Conservation (phyloP, 1,284 basidiomycete species). For the Leccinum subfulvum region DNA sequence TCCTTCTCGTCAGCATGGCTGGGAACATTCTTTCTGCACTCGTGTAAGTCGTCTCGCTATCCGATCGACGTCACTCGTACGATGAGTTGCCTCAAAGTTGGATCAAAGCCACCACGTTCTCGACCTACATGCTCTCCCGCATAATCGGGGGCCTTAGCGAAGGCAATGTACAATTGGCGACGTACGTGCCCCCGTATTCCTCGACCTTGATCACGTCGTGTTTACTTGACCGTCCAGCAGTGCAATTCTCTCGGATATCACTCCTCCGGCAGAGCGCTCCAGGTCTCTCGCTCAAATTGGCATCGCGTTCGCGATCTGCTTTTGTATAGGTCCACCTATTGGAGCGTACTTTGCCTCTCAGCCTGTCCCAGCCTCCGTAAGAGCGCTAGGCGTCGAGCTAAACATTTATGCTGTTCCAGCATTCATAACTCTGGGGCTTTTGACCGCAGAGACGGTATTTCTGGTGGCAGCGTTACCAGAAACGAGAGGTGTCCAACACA, state of each 20-base stretch:
- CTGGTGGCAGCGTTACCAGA: slow-evolving; percentile 74
- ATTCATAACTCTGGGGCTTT: slow-evolving; percentile 68
- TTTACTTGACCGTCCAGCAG: slow-evolving; percentile 38
- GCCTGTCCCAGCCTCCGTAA: slow-evolving; percentile 58
- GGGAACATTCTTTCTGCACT: slow-evolving; percentile 88
- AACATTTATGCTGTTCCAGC: slow-evolving; percentile 89
- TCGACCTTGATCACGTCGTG: background rate
- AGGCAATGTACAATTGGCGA: slow-evolving; percentile 81
- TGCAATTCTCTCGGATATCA: slow-evolving; percentile 87
- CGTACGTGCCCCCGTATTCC: slow-evolving; percentile 44
- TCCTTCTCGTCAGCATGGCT: slow-evolving; percentile 82
- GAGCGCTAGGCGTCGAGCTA: slow-evolving; percentile 61
- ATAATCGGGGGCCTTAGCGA: slow-evolving; percentile 88
- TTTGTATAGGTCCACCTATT: slow-evolving; percentile 82
- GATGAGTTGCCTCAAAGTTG: slow-evolving; percentile 49
- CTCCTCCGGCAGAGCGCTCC: slow-evolving; percentile 72
- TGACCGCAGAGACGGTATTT: slow-evolving; percentile 71
- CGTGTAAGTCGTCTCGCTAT: slow-evolving; percentile 49
- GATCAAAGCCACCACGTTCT: slow-evolving; percentile 85
- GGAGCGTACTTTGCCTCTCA: slow-evolving; percentile 79
- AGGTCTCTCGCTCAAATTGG: slow-evolving; percentile 88
- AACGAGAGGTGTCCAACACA: slow-evolving; percentile 54
- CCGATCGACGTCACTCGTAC: background rate
- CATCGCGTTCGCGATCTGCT: slow-evolving; percentile 91
- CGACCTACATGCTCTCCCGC: slow-evolving; percentile 84